Evolutionary conservation across 805 yeast genomes (phyloP), one percentile per base, ranked within the genome.

Genomic region (Pichia kluyveri): DNA sequence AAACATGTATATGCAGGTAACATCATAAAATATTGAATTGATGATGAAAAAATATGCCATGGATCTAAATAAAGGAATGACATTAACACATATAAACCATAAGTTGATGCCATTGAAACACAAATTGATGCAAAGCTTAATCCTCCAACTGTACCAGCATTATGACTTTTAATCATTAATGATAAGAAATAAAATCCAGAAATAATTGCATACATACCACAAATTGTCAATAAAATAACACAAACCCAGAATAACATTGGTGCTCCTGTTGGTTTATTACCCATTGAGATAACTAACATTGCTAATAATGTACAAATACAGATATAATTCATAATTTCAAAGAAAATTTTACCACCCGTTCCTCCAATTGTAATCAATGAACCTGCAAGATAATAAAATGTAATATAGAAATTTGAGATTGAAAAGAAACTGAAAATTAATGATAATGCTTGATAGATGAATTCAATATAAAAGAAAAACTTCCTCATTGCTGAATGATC

Each of bases 181-280:
- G 75, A 71, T 26, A 91, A 86, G 65, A 87, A 91, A 57, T 80
- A 82, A 52, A 93, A 71, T 23, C 97, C 97, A 53, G 89, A 84
- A 41, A 81, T 69, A 47, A 90, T 70, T 0, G 96, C 85, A 65
- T 87, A 93, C 1, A 80, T 66, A 0, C 96, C 89, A 62, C 96
- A 86, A 30, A 86, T 52, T 0, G 91, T 83, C 51, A 93, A 68
- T 40, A 88, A 66, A 2, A 82, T 69, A 67, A 93, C 86, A 34
- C 90, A 75, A 0, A 75, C 67, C 58, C 86, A 72, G 67, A 89
- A 93, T 44, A 91, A 66, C 45, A 77, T 81, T 49, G 82, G 82
- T 0, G 96, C 91, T 34, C 99, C 99, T 58, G 93, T 98, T 3
- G 99, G 99, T 59, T 98, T 77, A 61, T 93, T 93, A 54, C 99